Evolutionary conservation across 441 rosid species (phyloP), one percentile per base, ranked within the genome.

Genomic region (Geranium incanum): DNA sequence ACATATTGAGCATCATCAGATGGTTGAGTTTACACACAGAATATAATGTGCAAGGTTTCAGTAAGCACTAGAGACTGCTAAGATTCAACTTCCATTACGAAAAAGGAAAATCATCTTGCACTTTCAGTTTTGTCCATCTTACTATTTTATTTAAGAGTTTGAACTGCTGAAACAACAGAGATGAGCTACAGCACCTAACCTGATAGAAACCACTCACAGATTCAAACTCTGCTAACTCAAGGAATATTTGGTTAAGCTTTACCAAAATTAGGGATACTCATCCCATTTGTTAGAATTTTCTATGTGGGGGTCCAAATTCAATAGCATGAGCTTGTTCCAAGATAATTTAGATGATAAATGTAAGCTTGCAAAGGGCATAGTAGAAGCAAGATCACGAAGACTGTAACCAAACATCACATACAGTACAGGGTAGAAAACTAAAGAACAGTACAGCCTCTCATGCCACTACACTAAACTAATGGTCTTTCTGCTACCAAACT

Each of bases 1-100:
- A 70, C 21, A 19, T 13, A 70, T 28, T 28, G 33, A 60, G 41
- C 6, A 45, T 41, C 68, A 76, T 48, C 33, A 38, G 68, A 70
- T 57, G n/a, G 15, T 21, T 18, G 12, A 36, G 1, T 18, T 67
- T 33, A n/a, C 55, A 33, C 19, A 28, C n/a, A 21, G 55, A 43
- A 71, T 64, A 55, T 55, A 15, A 1, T 21, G 36, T 23, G 28
- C 66, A 62, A 62, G 4, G 11, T 62, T 62, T 23, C 9, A n/a
- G 37, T 0, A 60, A 60, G 33, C 9, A 18, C 13, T 57, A 6
- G 11, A 59, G 28, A 7, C 19, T 59, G 28, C 2, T 16, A 15
- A 13, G 8, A n/a, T 59, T 18, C 11, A 19, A 59, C 0, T 18
- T 59, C 33, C 65, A 59, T 18, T 59, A 19, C 5, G 3, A 12